These are phyloP conservation scores for Cyanodermella asteris DNA, from an alignment of 2,329 filamentous ascomycete species.

Conservation along the genomic window DNA sequence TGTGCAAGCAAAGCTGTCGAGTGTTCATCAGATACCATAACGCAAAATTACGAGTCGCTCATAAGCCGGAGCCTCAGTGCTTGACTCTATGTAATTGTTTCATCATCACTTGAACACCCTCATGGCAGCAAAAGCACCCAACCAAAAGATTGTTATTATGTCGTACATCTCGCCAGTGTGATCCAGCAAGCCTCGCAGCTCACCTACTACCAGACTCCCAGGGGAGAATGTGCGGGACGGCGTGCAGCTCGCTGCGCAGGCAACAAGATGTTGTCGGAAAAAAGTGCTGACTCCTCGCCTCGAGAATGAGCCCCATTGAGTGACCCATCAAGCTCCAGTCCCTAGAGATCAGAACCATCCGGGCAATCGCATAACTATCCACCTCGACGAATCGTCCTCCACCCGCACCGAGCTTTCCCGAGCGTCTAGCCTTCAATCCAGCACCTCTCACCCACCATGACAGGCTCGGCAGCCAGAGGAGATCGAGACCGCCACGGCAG, in stretches of 20 bases:
- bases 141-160: no score
- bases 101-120: slow-evolving; percentile 62
- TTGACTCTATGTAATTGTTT: slow-evolving; percentile 88
- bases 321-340: slow-evolving; percentile 38
- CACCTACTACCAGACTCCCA: slow-evolving; percentile 15
- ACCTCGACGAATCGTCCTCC: slow-evolving; percentile 57
- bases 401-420: slow-evolving; percentile 6
- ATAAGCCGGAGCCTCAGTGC: slow-evolving; percentile 74
- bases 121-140: no score
- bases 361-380: slow-evolving; percentile 97
- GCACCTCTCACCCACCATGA: slow-evolving; percentile 19
- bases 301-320: slow-evolving; percentile 99
- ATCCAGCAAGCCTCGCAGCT: slow-evolving; percentile 30
- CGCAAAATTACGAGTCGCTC: no score
- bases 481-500: slow-evolving; percentile 23
- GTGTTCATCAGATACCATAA: slow-evolving; percentile 25
- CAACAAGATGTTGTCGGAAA: no score
- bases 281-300: slow-evolving; percentile 57
- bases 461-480: slow-evolving; percentile 13
- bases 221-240: slow-evolving; percentile 13
- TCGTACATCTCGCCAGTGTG: slow-evolving; percentile 42
- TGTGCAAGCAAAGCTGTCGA: no score
- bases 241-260: not conserved
- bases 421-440: slow-evolving; percentile 10
- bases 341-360: slow-evolving; percentile 14